Evolutionary conservation across 495 filamentous ascomycete genomes (phyloP).

Genomic region (Melanomma pulvis-pyrius): DNA sequence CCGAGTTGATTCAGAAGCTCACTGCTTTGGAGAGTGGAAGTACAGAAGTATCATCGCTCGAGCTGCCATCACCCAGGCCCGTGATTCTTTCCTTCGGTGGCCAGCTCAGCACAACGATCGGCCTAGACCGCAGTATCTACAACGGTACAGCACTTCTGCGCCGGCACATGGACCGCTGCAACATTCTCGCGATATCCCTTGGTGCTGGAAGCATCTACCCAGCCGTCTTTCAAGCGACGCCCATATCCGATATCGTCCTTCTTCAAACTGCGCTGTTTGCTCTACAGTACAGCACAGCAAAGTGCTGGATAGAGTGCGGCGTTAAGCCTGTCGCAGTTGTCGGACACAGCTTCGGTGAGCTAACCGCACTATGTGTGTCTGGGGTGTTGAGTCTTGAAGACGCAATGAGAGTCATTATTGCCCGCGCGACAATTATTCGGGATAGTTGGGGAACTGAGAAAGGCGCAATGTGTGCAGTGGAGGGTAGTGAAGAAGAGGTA

Average conservation of each 20-base stretch:
- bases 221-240: constrained; percentile 3
- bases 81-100: constrained; percentile 9
- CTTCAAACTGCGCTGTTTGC: constrained; percentile 46
- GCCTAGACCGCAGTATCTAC: neutral
- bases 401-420: constrained; percentile 21
- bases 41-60: neutral
- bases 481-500: neutral
- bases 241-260: constrained; percentile 9
- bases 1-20: neutral
- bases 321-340: constrained; percentile 45
- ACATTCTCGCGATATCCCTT: neutral
- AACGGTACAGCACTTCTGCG: constrained; percentile 50
- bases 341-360: constrained; percentile 51
- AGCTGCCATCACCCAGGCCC: neutral
- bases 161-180: constrained; percentile 40
- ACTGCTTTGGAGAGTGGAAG: neutral
- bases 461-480: constrained; percentile 15
- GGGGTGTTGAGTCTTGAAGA: constrained; percentile 23
- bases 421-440: constrained; percentile 20
- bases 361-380: constrained; percentile 30
- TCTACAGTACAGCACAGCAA: constrained; percentile 54
- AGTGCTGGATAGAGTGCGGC: constrained; percentile 54
- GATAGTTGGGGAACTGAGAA: constrained; percentile 19
- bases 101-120: neutral
- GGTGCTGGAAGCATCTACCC: constrained; percentile 6